Conservation (phyloP, 139 green algal genomes). For the Micromonas commoda region DNA sequence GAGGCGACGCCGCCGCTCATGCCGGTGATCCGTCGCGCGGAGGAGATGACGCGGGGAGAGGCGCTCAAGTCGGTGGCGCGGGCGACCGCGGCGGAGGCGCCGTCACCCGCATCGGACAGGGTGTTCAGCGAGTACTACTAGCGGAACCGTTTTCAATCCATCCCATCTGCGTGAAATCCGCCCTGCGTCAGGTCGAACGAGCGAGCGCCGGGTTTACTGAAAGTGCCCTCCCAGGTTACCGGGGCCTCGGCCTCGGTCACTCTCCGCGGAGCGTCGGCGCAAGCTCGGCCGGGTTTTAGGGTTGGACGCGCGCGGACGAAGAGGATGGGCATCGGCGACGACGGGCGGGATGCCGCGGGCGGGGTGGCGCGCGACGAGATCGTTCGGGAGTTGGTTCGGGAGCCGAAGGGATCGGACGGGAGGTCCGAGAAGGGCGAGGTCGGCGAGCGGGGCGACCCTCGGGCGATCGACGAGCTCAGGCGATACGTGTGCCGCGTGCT, state of each 20-base stretch:
- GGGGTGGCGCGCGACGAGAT: neutral
- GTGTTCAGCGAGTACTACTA: neutral
- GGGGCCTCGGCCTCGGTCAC: too few relatives aligned
- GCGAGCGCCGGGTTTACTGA: too few relatives aligned
- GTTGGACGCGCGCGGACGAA: too few relatives aligned
- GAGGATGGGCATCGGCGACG: neutral
- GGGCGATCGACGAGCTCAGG: neutral
- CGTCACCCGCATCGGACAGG: neutral
- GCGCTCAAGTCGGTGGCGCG: neutral
- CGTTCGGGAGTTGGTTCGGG: too few relatives aligned
- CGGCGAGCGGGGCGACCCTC: neutral
- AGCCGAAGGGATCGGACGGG: too few relatives aligned
- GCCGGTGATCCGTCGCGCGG: neutral
- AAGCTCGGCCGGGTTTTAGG: too few relatives aligned
- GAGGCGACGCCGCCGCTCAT: neutral
- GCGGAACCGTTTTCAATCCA: too few relatives aligned
- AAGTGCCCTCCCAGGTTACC: too few relatives aligned
- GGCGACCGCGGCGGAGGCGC: neutral
- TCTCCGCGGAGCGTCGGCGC: too few relatives aligned
- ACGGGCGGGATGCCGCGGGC: neutral
- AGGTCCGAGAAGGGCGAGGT: too few relatives aligned
- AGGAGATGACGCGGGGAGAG: neutral
- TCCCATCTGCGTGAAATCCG: too few relatives aligned
- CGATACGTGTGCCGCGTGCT: neutral
- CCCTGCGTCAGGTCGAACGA: too few relatives aligned